Percentiles rank a stretch among this genome's conserved stretches.
These are phyloP conservation scores for Stagonosporopsis cucurbitacearum DNA, from an alignment of 2,329 filamentous ascomycete species.

Conservation along the genomic window DNA sequence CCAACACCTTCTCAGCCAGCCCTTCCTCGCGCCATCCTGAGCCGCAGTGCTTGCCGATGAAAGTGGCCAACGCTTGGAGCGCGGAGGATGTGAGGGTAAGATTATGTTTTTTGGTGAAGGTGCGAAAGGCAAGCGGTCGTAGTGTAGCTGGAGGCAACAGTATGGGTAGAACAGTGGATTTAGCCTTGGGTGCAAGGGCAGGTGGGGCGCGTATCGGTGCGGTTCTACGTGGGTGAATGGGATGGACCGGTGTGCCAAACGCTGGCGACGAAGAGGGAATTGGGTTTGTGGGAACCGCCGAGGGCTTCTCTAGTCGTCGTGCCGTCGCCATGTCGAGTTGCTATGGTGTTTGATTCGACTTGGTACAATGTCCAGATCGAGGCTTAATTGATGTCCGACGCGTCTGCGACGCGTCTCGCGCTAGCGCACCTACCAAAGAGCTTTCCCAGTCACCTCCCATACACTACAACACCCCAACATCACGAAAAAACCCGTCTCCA, in stretches of 20 bases:
- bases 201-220: slow-evolving; percentile 54
- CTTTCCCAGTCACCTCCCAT: slow-evolving; percentile 7
- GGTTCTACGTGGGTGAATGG: slow-evolving; percentile 65
- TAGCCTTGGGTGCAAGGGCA: slow-evolving; percentile 58
- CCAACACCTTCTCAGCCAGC: slow-evolving; percentile 86
- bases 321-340: slow-evolving; percentile 35
- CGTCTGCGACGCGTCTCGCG: slow-evolving; percentile 15
- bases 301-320: slow-evolving; percentile 41
- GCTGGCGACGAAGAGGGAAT: slow-evolving; percentile 89
- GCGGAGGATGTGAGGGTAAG: slow-evolving; percentile 89
- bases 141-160: slow-evolving; percentile 85
- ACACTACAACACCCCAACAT: not conserved
- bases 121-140: slow-evolving; percentile 89
- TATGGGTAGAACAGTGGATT: slow-evolving; percentile 78
- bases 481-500: not conserved
- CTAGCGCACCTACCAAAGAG: slow-evolving; percentile 6
- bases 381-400: slow-evolving; percentile 12
- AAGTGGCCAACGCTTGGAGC: slow-evolving; percentile 81
- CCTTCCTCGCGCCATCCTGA: slow-evolving; percentile 97
- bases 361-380: not conserved
- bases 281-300: slow-evolving; percentile 66
- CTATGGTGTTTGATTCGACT: not conserved
- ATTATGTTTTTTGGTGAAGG: slow-evolving; percentile 97
- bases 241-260: slow-evolving; percentile 85
- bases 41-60: slow-evolving; percentile 92